Evolutionary conservation across 169 alveolate genomes (phyloP).

Genomic region (Plasmodium inui): DNA sequence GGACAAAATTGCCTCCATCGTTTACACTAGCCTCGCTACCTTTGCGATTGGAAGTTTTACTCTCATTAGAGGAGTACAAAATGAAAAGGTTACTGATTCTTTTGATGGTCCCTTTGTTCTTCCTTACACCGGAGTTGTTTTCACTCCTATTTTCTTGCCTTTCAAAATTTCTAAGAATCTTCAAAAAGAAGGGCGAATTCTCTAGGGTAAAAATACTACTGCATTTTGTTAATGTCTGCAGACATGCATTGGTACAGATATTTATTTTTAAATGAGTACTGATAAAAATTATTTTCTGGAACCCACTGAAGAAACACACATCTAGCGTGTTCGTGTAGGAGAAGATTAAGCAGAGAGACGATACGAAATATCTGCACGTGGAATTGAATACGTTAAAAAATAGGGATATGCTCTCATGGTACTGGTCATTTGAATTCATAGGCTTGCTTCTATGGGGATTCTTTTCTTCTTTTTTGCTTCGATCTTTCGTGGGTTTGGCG

Average conservation of each 20-base stretch:
- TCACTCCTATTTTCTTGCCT: constrained; percentile 27
- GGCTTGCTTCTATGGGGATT: not conserved
- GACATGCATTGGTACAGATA: constrained; percentile 58
- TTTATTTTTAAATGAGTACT: constrained; percentile 59
- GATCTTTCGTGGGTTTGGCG: not conserved
- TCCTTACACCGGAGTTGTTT: constrained; percentile 24
- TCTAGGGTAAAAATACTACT: constrained; percentile 73
- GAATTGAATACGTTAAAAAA: constrained; percentile 57
- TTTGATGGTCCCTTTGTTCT: constrained; percentile 18
- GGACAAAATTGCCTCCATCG: not conserved
- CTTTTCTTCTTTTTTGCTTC: not conserved
- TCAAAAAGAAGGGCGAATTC: constrained; percentile 71
- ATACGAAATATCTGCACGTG: constrained; percentile 72
- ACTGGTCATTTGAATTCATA: not conserved
- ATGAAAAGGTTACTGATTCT: not conserved
- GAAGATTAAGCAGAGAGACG: constrained; percentile 61
- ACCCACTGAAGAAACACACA: constrained; percentile 60
- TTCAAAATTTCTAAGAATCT: constrained; percentile 65
- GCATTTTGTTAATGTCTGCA: constrained; percentile 73
- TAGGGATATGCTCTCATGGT: constrained; percentile 1
- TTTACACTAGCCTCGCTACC: constrained; percentile 3
- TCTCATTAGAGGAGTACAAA: not conserved
- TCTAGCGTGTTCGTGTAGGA: constrained; percentile 69
- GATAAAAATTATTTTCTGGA: constrained; percentile 65
- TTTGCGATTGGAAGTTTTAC: not conserved